Conservation (phyloP, 2,329 filamentous ascomycete species). For the Sporothrix phasma region DNA sequence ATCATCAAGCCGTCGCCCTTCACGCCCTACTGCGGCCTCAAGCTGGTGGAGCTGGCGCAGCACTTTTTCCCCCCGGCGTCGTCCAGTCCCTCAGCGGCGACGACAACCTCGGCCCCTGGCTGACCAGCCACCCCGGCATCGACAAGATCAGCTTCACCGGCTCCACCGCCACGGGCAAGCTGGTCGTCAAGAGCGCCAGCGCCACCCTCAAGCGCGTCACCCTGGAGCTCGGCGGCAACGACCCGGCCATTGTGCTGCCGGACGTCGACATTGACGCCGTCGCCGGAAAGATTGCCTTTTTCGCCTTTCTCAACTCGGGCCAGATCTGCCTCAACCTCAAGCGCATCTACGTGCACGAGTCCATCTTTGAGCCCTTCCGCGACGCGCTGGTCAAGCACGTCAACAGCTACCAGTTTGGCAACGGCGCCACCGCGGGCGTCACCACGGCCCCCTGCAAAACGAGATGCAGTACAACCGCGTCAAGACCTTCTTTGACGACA, state of each 20-base stretch:
- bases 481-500: slow-evolving; percentile 39
- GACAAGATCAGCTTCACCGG: slow-evolving; percentile 57
- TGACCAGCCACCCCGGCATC: slow-evolving; percentile 48
- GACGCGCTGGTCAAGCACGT: slow-evolving; percentile 37
- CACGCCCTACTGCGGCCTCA: slow-evolving; percentile 48
- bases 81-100: slow-evolving; percentile 51
- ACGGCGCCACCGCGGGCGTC: slow-evolving; percentile 25
- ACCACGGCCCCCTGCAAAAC: slow-evolving; percentile 41
- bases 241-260: slow-evolving; percentile 33
- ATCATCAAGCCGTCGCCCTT: slow-evolving; percentile 47
- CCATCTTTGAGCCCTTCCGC: slow-evolving; percentile 38
- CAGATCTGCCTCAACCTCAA: slow-evolving; percentile 43
- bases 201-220: slow-evolving; percentile 51
- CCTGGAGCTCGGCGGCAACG: slow-evolving; percentile 41
- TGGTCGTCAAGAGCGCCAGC: slow-evolving; percentile 46
- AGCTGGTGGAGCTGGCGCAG: slow-evolving; percentile 49
- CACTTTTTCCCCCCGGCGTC: slow-evolving; percentile 53
- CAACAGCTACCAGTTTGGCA: slow-evolving; percentile 32
- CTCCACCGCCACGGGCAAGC: slow-evolving; percentile 49
- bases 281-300: slow-evolving; percentile 20
- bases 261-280: slow-evolving; percentile 35
- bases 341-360: slow-evolving; percentile 42
- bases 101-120: slow-evolving; percentile 48
- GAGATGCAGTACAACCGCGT: slow-evolving; percentile 48
- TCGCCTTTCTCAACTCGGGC: slow-evolving; percentile 3